Evolutionary conservation across 2,329 filamentous ascomycete genomes (phyloP), one percentile per base, ranked within the genome.

Genomic region (Xylariaceae sp.): DNA sequence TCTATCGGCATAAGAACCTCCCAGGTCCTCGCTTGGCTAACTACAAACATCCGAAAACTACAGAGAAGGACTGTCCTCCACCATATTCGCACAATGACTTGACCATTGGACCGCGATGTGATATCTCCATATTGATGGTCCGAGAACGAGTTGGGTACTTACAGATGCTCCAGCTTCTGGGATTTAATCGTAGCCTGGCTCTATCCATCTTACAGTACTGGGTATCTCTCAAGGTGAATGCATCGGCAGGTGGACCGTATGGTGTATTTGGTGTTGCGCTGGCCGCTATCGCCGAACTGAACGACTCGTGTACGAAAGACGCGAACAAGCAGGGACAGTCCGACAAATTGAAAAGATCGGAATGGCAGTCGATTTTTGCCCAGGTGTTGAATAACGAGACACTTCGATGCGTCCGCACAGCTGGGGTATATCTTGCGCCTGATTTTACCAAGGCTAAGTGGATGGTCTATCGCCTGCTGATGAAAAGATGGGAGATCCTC

Each of bases 281-380:
- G 11, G 48, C 48, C 9, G 45, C 48, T 17, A 43, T 57, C 31
- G 54, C 54, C 19, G 54, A 57, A 43, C 45, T 57, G 9, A 43
- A 43, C 44, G 19, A 48, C 14, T 31, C 16, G 22, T 42, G 34
- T 18, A 31, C 41, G n/a, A 10, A 6, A 38, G 14, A 14, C 12
- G 12, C 17, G 14, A 18, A 14, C 22, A 18, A 18, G 12, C 22
- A 39, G 22, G 28, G 22, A 28, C 17, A 12, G 18, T 6, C 42
- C 6, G 31, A 12, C n/a, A 33, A 28, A 7, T 16, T 17, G 31
- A 14, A 31, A 28, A 45, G n/a, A 36, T 42, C 31, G 5, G 48
- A 51, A n/a, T 55, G 53, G 53, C 13, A 22, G 33, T 17, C n/a
- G 7, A 19, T 36, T 9, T 52, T 55, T 33, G 53, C 45, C 3